Percentiles rank a stretch among this genome's conserved stretches.
Conservation (phyloP, 2,329 filamentous ascomycete species). For the Hirsutella thompsonii region DNA sequence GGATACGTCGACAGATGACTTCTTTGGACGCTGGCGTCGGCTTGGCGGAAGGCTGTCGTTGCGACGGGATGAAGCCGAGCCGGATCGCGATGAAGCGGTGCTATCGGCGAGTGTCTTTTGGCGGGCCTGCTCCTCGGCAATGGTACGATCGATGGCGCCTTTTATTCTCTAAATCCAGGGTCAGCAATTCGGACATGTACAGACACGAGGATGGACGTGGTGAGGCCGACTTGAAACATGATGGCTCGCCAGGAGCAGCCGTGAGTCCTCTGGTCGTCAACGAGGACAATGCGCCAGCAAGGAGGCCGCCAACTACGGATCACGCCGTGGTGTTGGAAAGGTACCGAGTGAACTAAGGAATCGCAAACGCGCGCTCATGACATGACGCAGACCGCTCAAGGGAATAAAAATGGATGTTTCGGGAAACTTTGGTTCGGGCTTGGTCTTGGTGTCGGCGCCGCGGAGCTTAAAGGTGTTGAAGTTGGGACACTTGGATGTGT, state of each 20-base stretch:
- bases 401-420: background rate
- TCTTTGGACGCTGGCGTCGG: slow-evolving; percentile 22
- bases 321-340: background rate
- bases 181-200: too few relatives aligned
- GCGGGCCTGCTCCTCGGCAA: slow-evolving; percentile 83
- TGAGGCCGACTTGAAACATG: slow-evolving; percentile 7
- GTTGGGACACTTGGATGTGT: background rate
- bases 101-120: slow-evolving; percentile 43
- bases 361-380: background rate
- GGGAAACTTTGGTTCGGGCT: too few relatives aligned
- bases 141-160: slow-evolving; percentile 73
- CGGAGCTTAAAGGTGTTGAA: too few relatives aligned
- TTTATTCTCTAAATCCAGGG: slow-evolving; percentile 82
- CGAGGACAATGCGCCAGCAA: background rate
- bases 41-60: slow-evolving; percentile 9
- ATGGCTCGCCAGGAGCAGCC: slow-evolving; percentile 1
- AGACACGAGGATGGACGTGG: slow-evolving; percentile 5
- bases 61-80: slow-evolving; percentile 12
- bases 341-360: background rate
- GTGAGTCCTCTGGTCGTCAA: background rate
- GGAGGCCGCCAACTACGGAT: background rate
- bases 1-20: slow-evolving; percentile 19
- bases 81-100: slow-evolving; percentile 25
- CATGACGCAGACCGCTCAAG: background rate
- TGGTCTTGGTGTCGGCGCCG: too few relatives aligned